phyloP scores from a whole-genome alignment of 164 flowering plant genomes.

The Magnolia officinalis region DNA sequence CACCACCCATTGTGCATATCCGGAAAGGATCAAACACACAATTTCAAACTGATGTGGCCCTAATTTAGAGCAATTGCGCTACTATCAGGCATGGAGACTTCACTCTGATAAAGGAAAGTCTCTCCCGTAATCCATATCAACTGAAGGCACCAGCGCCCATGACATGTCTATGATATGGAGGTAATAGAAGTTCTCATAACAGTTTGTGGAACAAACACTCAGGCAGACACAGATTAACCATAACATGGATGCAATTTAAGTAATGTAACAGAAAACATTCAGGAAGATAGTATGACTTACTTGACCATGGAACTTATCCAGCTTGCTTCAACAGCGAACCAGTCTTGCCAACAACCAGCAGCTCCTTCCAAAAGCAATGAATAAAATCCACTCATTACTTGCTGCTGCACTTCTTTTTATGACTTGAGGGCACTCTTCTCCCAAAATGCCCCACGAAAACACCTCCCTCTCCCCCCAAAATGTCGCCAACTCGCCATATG shows the following conservation, averaged over 20 bases:
- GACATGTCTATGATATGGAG: no score
- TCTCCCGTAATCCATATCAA: no score
- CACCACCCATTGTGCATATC: no score
- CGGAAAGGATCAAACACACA: no score
- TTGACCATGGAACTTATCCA: constrained; percentile 25
- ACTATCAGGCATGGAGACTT: no score
- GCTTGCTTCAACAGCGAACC: constrained; percentile 21
- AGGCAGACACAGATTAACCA: constrained; percentile 10
- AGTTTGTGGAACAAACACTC: background rate
- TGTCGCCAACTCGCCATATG: background rate
- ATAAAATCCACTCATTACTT: constrained; percentile 10
- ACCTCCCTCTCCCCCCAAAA: background rate
- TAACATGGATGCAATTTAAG: constrained; percentile 9
- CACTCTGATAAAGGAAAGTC: no score
- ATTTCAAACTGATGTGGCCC: no score
- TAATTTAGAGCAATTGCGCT: no score
- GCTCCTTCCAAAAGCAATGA: constrained; percentile 18
- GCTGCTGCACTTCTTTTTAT: constrained; percentile 12
- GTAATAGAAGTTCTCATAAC: background rate
- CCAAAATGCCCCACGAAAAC: constrained; percentile 1
- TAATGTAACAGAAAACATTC: constrained; percentile 14
- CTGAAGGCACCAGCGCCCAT: no score
- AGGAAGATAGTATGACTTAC: constrained; percentile 25
- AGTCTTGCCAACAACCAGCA: constrained; percentile 19
- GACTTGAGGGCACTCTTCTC: background rate